phyloP scores from a whole-genome alignment of 257 asterid genomes.

The Nicotiana otophora region DNA sequence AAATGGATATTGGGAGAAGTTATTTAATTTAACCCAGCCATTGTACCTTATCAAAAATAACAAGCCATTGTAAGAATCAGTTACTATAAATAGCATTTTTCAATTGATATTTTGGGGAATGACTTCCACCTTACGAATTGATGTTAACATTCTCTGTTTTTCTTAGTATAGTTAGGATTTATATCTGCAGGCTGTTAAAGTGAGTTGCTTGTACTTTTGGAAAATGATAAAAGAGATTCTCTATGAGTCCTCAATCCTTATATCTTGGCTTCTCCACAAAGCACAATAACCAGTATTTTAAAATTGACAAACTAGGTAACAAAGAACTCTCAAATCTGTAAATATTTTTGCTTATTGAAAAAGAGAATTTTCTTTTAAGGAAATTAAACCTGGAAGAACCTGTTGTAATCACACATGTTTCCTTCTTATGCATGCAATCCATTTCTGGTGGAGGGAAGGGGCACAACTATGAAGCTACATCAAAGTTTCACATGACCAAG shows the following conservation, averaged over 20 bases:
- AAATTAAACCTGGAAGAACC: not conserved
- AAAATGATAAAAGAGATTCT: not conserved
- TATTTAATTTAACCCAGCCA: not conserved
- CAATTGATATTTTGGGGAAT: not conserved
- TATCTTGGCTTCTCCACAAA: not conserved
- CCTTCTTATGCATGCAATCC: not conserved
- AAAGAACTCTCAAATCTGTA: not conserved
- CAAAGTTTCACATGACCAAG: not conserved
- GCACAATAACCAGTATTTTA: not conserved
- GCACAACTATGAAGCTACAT: slow-evolving; percentile 2
- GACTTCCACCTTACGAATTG: not conserved
- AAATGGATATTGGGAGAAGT: not conserved
- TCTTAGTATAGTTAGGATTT: not conserved
- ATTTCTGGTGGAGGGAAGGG: slow-evolving; percentile 2
- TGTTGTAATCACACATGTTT: not conserved
- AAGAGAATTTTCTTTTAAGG: not conserved
- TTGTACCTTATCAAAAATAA: too few species aligned
- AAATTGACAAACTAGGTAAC: not conserved
- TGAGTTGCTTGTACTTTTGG: not conserved
- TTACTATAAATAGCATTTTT: not conserved
- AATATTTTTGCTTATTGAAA: not conserved
- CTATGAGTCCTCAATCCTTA: not conserved
- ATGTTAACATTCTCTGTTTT: not conserved
- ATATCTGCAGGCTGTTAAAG: too few species aligned
- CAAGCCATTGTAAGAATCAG: too few species aligned